Conservation (phyloP, 352 stramenopile genomes). For the Globisporangium cederbergense region DNA sequence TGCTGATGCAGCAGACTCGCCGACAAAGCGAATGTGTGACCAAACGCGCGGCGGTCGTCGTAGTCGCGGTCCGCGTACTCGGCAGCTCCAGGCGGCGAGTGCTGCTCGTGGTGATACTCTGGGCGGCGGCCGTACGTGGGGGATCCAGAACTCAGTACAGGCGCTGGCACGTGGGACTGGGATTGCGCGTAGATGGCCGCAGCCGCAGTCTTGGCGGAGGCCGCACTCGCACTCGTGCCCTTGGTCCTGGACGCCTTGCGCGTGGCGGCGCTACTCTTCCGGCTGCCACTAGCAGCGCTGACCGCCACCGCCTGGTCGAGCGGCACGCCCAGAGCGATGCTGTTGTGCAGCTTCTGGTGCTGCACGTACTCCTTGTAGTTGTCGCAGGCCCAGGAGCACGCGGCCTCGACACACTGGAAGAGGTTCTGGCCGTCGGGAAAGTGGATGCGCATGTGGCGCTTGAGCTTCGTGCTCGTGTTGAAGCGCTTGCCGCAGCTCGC, state of each 20-base stretch:
- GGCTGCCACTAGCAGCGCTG: background rate
- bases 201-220: background rate
- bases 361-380: slow-evolving; percentile 76
- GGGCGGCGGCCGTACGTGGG: slow-evolving; percentile 5
- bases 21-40: slow-evolving; percentile 8
- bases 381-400: slow-evolving; percentile 62
- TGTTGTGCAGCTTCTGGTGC: slow-evolving; percentile 27
- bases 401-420: slow-evolving; percentile 56
- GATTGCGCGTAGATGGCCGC: background rate
- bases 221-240: background rate
- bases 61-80: slow-evolving; percentile 33
- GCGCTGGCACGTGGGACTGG: background rate
- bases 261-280: slow-evolving; percentile 10
- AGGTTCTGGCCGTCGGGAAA: slow-evolving; percentile 75
- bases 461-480: slow-evolving; percentile 87
- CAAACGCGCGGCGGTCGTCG: slow-evolving; percentile 29
- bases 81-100: slow-evolving; percentile 8
- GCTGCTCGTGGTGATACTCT: slow-evolving; percentile 14
- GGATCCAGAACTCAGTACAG: background rate
- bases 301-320: slow-evolving; percentile 23
- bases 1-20: slow-evolving; percentile 28
- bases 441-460: slow-evolving; percentile 87
- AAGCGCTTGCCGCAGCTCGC: slow-evolving; percentile 79
- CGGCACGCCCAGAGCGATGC: slow-evolving; percentile 25
- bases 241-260: slow-evolving; percentile 3